Evolutionary conservation across 305 asterid genomes (phyloP), one percentile per base, ranked within the genome.

Genomic region (Plantago coronopus): DNA sequence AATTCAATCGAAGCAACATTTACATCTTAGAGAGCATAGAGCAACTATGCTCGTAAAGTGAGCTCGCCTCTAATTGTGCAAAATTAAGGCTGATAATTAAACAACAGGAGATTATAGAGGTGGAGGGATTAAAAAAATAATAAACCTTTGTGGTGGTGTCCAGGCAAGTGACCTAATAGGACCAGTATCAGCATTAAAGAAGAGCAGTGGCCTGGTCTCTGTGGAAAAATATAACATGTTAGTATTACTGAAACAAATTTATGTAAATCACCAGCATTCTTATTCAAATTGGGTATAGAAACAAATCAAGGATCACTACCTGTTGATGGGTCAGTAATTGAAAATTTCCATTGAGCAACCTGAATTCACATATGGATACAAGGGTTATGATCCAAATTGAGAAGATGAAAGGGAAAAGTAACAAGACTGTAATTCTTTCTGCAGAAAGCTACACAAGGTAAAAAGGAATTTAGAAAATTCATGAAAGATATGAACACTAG

Each of bases 281-380:
- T 6, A 6, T 25, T 19, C 21, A 27, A 16, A 53, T 11, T 23
- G 40, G 57, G 31, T 17, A 20, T 14, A 50, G 29, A 51, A 17
- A 27, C 20, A 53, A 53, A 53, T 53, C 42, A 25, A 7, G 2
- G 55, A 10, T 50, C 58, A 71, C 66, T 84, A 93, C 98, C 96
- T 85, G 79, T 63, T 48, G 78, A 79, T 70, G 94, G 70, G 70
- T 60, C 80, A 50, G 79, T 74, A 65, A 71, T 64, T 45, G 81
- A 78, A 76, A 89, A 93, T 74, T 83, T 87, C 97, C 97, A 89
- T 59, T 89, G 68, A 31, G 95, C 98, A 74, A 93, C 97, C 97
- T 93, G 85, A 69, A 77, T 18, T 18, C 54, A 72, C 20, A 71
- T 59, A 74, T 44, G 69, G 49, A 20, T 45, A 38, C 64, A 65